phyloP scores from a whole-genome alignment of 129 eudicot species.

The Centella asiatica region DNA sequence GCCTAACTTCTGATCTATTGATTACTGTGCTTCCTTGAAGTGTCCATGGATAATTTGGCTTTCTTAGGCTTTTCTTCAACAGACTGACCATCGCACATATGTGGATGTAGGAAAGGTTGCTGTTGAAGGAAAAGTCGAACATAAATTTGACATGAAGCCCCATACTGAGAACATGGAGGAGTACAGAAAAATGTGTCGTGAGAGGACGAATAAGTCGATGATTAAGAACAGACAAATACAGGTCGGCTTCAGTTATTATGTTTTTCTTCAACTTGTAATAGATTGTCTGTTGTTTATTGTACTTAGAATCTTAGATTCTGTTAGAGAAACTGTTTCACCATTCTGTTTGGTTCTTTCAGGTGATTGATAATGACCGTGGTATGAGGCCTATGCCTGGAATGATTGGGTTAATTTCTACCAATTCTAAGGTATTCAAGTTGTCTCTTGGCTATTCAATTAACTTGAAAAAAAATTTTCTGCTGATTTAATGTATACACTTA shows the following conservation, averaged over 20 bases:
- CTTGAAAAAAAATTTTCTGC: not conserved
- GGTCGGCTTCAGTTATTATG: slow-evolving; percentile 15
- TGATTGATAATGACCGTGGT: slow-evolving; percentile 76
- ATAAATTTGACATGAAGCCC: slow-evolving; percentile 92
- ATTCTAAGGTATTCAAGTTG: slow-evolving; percentile 34
- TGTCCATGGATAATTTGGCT: not conserved
- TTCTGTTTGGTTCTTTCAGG: slow-evolving; percentile 17
- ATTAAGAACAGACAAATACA: slow-evolving; percentile 75
- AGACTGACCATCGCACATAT: not conserved
- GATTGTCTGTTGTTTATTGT: not conserved
- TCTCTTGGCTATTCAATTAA: not conserved
- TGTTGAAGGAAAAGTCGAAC: slow-evolving; percentile 78
- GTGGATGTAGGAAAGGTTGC: slow-evolving; percentile 49
- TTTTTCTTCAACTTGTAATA: not conserved
- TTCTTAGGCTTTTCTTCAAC: not conserved
- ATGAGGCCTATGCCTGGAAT: slow-evolving; percentile 93
- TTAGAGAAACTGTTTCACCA: not conserved
- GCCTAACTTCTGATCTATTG: not conserved
- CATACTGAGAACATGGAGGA: slow-evolving; percentile 67
- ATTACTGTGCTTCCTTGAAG: not conserved
- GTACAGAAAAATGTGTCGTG: slow-evolving; percentile 81
- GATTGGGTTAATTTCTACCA: slow-evolving; percentile 50
- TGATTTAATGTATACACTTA: not conserved
- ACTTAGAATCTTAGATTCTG: not conserved
- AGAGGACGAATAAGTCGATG: slow-evolving; percentile 83